Evolutionary conservation across 306 rosid species (phyloP), one percentile per base, ranked within the genome.

Genomic region (Lathyrus aphaca): DNA sequence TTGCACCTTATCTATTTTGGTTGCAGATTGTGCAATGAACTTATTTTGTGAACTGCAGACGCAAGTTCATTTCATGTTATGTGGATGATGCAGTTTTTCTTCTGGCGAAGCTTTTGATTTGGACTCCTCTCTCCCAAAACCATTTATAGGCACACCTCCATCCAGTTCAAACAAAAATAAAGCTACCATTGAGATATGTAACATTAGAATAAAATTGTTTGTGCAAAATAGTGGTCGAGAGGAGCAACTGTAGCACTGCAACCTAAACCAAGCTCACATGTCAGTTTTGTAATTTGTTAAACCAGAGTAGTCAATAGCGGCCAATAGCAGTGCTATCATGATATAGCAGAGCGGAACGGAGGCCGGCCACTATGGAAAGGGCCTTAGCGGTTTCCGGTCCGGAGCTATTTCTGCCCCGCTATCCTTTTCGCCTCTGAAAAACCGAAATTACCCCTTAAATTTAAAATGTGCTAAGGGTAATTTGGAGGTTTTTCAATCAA

Each of bases 171-270:
- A 72, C 42, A 61, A 49, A 72, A 18, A 6, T 62, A 57, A 45
- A 62, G 63, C 64, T 63, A 53, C 42, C 62, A n/a, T 62, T 10
- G 42, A 72, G 61, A n/a, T 49, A 23, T 72, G 19, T 49, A 30
- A 10, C 53, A 37, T 61, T 48, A 37, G 62, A 60, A 72, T 21
- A 21, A 72, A 62, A 40, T 61, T 21, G 62, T 72, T 45, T 25
- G 1, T 71, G 60, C 60, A 59, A 16, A 61, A 72, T 35, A n/a
- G 13, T n/a, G 62, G 62, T 21, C 60, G 49, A 29, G 69, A 60
- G 39, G 50, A 72, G 69, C 44, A 42, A 72, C 69, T 35, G 18
- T 14, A 37, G 51, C 13, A 4, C 62, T 42, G 35, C 17, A 3
- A 43, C 27, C 8, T 49, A 19, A 48, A 61, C 51, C 40, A 72